These are phyloP conservation scores for Zymoseptoria pseudotritici DNA, from an alignment of 2,329 filamentous ascomycete species.

Conservation along the genomic window DNA sequence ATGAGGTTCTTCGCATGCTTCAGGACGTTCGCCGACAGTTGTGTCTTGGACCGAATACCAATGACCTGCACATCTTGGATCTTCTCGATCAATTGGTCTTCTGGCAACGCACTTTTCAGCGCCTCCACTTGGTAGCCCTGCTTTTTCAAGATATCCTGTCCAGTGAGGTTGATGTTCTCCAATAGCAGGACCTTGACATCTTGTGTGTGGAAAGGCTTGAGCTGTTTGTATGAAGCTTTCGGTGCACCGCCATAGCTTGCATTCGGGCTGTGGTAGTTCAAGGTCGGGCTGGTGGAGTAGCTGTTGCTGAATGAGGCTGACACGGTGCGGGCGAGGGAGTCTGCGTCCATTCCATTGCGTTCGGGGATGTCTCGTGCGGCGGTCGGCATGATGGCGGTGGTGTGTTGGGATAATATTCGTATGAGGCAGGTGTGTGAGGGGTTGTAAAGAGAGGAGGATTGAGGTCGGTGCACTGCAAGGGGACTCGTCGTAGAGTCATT, in stretches of 20 bases:
- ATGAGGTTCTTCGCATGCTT: slow-evolving; percentile 87
- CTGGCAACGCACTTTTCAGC: slow-evolving; percentile 79
- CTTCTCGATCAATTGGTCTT: slow-evolving; percentile 93
- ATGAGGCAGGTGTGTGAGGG: background rate
- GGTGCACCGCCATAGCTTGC: slow-evolving; percentile 44
- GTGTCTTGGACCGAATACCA: slow-evolving; percentile 96
- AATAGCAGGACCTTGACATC: slow-evolving; percentile 94
- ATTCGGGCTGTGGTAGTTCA: slow-evolving; percentile 66
- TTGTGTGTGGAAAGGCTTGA: slow-evolving; percentile 92
- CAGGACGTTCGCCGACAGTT: slow-evolving; percentile 78
- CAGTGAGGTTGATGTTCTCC: slow-evolving; percentile 92
- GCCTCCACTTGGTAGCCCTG: slow-evolving; percentile 97
- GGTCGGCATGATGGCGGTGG: slow-evolving; percentile 25
- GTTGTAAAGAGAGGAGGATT: background rate
- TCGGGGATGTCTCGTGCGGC: slow-evolving; percentile 29
- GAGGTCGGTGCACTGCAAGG: too few species aligned
- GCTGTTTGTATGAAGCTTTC: slow-evolving; percentile 55
- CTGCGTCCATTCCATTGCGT: slow-evolving; percentile 18
- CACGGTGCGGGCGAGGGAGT: slow-evolving; percentile 23
- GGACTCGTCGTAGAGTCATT: background rate
- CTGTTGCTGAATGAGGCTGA: slow-evolving; percentile 44
- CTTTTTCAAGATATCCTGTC: slow-evolving; percentile 67
- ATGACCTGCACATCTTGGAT: slow-evolving; percentile 97
- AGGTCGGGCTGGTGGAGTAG: slow-evolving; percentile 66
- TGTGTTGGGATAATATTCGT: background rate